Evolutionary conservation across 441 rosid genomes (phyloP).

Genomic region (Croton setiger): DNA sequence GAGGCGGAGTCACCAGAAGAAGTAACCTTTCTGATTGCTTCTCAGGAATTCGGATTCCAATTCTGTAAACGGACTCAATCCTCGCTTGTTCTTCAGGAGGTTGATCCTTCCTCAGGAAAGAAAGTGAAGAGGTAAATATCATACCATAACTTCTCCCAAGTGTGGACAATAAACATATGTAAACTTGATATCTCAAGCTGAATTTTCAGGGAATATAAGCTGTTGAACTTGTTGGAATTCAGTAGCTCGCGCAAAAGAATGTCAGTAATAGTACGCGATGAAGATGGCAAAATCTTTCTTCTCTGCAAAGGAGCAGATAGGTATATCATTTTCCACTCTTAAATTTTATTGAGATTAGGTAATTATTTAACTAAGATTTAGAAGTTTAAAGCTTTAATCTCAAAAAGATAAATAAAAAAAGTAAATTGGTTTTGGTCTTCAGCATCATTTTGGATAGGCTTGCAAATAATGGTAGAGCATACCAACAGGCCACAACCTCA

Average conservation of each 20-base stretch:
- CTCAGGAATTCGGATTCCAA: slow-evolving; percentile 72
- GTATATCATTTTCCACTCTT: slow-evolving; percentile 23
- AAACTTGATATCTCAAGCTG: slow-evolving; percentile 16
- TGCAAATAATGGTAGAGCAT: slow-evolving; percentile 47
- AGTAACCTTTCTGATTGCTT: slow-evolving; percentile 65
- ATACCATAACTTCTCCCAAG: too few species aligned
- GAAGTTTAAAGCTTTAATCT: too few species aligned
- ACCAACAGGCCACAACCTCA: slow-evolving; percentile 40
- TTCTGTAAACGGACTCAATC: slow-evolving; percentile 71
- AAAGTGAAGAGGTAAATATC: slow-evolving; percentile 48
- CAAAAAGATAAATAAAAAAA: too few species aligned
- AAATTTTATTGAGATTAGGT: neutral
- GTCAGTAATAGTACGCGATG: slow-evolving; percentile 70
- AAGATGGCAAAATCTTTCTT: slow-evolving; percentile 61
- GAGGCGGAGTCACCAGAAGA: slow-evolving; percentile 97
- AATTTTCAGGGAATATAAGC: slow-evolving; percentile 64
- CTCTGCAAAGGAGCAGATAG: slow-evolving; percentile 97
- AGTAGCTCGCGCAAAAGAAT: slow-evolving; percentile 77
- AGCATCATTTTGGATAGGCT: slow-evolving; percentile 74
- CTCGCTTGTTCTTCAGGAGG: slow-evolving; percentile 49
- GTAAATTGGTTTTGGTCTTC: slow-evolving; percentile 23
- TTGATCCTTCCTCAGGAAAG: slow-evolving; percentile 34
- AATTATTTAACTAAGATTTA: too few species aligned
- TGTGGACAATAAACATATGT: neutral
- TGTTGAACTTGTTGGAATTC: slow-evolving; percentile 73